Evolutionary conservation across 257 asterid genomes (phyloP).

Genomic region (Fraxinus pennsylvanica): DNA sequence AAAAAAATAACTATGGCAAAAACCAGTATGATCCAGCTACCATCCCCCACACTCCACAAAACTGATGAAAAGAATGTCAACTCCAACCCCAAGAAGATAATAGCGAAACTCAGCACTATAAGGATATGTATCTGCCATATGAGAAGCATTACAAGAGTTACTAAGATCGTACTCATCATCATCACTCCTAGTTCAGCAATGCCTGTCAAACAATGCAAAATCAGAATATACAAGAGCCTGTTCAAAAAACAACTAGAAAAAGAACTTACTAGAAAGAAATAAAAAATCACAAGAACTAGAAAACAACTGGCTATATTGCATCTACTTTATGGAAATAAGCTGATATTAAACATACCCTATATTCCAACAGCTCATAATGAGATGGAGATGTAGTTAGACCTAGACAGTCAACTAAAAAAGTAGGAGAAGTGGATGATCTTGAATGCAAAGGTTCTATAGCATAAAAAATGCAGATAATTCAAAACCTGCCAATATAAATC

Average conservation of each 20-base stretch:
- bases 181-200: conserved; percentile 96
- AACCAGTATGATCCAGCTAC: conserved; percentile 93
- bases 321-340: background rate
- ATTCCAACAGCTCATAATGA: conserved; percentile 13
- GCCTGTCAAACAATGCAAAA: conserved; percentile 50
- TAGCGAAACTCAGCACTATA: conserved; percentile 63
- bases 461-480: background rate
- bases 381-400: conserved; percentile 10
- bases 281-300: background rate
- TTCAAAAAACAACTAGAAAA: too few species aligned
- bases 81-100: conserved; percentile 83
- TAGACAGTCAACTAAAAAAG: background rate
- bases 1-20: conserved; percentile 72
- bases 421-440: background rate
- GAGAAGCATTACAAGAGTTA: conserved; percentile 94
- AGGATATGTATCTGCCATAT: conserved; percentile 90
- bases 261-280: background rate
- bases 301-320: background rate
- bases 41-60: conserved; percentile 91
- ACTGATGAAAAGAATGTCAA: conserved; percentile 79
- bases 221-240: conserved; percentile 31
- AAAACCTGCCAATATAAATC: background rate
- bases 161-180: conserved; percentile 89
- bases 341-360: conserved; percentile 10
- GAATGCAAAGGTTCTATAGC: background rate